These are phyloP conservation scores for Rhizophagus prolifer DNA, from an alignment of 192 early-diverging fungal genomes.

Conservation along the genomic window DNA sequence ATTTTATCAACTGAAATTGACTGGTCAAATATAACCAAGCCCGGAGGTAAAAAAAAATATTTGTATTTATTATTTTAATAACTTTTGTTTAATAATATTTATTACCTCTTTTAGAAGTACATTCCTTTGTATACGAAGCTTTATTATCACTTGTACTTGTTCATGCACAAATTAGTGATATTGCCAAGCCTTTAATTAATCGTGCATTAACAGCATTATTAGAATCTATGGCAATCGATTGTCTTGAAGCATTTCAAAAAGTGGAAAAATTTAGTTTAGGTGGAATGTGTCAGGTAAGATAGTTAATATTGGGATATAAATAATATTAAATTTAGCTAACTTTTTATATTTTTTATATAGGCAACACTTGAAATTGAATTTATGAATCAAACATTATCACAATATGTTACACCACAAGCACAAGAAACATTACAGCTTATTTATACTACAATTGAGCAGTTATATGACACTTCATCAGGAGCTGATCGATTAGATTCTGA, in stretches of 20 bases:
- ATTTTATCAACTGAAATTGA: constrained; percentile 87
- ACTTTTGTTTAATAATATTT: constrained; percentile 1
- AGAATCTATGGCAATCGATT: constrained; percentile 71
- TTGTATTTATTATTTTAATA: neutral
- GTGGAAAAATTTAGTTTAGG: constrained; percentile 86
- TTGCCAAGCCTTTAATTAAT: constrained; percentile 75
- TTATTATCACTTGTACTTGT: constrained; percentile 84
- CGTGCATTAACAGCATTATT: constrained; percentile 75
- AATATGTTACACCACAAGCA: constrained; percentile 70
- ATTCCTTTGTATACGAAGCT: constrained; percentile 85
- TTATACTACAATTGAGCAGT: constrained; percentile 70
- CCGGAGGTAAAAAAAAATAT: constrained; percentile 59
- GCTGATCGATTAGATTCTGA: constrained; percentile 52
- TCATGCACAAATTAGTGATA: constrained; percentile 86
- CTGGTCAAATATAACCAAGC: constrained; percentile 74
- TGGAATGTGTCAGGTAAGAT: constrained; percentile 82
- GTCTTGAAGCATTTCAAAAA: constrained; percentile 74
- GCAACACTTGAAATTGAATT: constrained; percentile 92
- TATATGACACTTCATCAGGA: constrained; percentile 52
- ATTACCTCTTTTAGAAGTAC: constrained; percentile 62
- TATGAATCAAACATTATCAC: constrained; percentile 77
- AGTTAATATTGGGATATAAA: neutral
- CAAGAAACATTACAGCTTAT: constrained; percentile 72
- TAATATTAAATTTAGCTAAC: neutral
- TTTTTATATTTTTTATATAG: constrained; percentile 29